phyloP scores from a whole-genome alignment of 2,329 filamentous ascomycete species.

The Amylocarpus encephaloides region DNA sequence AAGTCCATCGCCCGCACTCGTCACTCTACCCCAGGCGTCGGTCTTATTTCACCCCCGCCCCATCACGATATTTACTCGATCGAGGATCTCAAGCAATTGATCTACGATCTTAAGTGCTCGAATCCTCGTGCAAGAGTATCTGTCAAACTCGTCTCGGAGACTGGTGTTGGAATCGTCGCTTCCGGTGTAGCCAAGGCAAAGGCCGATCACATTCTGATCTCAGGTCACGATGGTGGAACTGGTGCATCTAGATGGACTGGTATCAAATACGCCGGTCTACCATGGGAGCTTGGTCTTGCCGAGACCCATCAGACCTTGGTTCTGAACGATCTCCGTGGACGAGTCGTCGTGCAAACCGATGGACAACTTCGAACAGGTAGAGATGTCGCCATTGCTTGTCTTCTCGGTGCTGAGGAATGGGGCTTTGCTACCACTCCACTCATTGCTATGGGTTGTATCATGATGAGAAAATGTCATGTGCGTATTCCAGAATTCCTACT shows the following conservation, averaged over 20 bases:
- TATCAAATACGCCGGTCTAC: conserved; percentile 96
- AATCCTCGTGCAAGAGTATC: conserved; percentile 89
- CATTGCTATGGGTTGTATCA: conserved; percentile 94
- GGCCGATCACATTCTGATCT: conserved; percentile 94
- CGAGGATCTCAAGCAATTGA: conserved; percentile 94
- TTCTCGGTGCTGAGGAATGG: conserved; percentile 97
- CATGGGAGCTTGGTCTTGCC: conserved; percentile 93
- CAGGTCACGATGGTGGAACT: conserved; percentile 93
- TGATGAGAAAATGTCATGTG: conserved; percentile 65
- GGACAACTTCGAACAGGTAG: conserved; percentile 88
- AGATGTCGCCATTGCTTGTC: conserved; percentile 88
- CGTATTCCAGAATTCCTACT: neutral
- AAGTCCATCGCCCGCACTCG: conserved; percentile 89
- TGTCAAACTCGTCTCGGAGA: conserved; percentile 96
- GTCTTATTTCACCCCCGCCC: conserved; percentile 89
- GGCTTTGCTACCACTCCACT: conserved; percentile 92
- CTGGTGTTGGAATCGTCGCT: conserved; percentile 93
- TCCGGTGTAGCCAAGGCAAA: conserved; percentile 97
- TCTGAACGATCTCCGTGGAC: conserved; percentile 88
- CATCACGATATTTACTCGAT: conserved; percentile 99
- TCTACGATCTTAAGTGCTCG: conserved; percentile 95
- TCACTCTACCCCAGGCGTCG: conserved; percentile 93
- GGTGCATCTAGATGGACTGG: conserved; percentile 96
- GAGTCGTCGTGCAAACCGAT: conserved; percentile 94
- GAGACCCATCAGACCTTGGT: conserved; percentile 97